Conservation (phyloP, 2,329 filamentous ascomycete genomes). For the Colletotrichum sp. region DNA sequence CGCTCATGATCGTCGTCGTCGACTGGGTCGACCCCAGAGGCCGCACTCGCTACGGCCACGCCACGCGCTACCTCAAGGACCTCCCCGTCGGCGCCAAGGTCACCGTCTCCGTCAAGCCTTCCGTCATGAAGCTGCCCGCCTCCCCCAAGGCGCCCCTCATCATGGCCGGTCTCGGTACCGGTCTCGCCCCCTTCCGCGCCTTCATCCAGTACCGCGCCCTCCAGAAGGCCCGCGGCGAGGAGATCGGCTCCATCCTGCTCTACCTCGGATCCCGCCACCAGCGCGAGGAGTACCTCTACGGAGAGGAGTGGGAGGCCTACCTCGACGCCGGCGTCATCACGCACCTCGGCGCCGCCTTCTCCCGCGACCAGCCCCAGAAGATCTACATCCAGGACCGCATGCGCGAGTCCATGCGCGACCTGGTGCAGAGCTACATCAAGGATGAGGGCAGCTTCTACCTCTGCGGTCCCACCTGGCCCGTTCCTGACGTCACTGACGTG, state of each 20-base stretch:
- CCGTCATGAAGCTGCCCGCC: conserved; percentile 96
- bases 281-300: conserved; percentile 98
- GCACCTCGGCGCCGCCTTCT: conserved; percentile 91
- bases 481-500: conserved; percentile 94
- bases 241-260: conserved; percentile 89
- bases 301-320: conserved; percentile 99
- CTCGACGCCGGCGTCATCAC: conserved; percentile 95
- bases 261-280: conserved; percentile 98
- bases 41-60: conserved; percentile 89
- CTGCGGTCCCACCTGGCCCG: conserved; percentile 97
- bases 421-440: conserved; percentile 84
- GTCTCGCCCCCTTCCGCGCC: conserved; percentile 97
- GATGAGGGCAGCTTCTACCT: conserved; percentile 95
- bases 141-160: conserved; percentile 91
- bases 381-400: conserved; percentile 99
- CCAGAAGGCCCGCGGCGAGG: conserved; percentile 96
- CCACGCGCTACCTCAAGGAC: conserved; percentile 84
- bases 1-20: conserved; percentile 96
- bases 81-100: conserved; percentile 79
- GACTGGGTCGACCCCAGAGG: conserved; percentile 91
- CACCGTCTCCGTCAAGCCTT: conserved; percentile 95
- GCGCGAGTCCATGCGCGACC: conserved; percentile 83
- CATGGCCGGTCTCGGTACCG: conserved; percentile 98
- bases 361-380: conserved; percentile 95
- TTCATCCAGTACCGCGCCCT: conserved; percentile 98